These are phyloP conservation scores for Galerina sulciceps DNA, from an alignment of 768 basidiomycete species.

Conservation along the genomic window DNA sequence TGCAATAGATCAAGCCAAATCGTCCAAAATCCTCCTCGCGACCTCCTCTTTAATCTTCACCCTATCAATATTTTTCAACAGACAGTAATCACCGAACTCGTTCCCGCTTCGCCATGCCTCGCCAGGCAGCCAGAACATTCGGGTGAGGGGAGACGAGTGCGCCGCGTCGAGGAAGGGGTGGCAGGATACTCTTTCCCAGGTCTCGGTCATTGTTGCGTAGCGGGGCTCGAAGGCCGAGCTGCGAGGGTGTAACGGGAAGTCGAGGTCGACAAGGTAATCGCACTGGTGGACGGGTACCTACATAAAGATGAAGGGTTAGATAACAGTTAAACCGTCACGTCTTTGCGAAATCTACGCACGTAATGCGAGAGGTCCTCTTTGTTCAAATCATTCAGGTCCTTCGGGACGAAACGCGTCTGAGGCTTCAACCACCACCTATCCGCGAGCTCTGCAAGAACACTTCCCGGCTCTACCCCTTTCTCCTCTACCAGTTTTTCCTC, in stretches of 20 bases:
- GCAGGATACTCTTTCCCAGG: slow-evolving; percentile 87
- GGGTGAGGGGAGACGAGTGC: slow-evolving; percentile 71
- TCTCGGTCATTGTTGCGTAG: slow-evolving; percentile 63
- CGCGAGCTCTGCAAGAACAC: slow-evolving; percentile 31
- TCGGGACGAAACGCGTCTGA: slow-evolving; percentile 64
- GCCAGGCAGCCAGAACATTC: slow-evolving; percentile 83
- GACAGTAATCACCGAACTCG: slow-evolving; percentile 88
- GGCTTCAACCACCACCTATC: slow-evolving; percentile 55
- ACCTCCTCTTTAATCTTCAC: slow-evolving; percentile 41
- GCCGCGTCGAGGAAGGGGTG: slow-evolving; percentile 81
- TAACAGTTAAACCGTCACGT: background rate
- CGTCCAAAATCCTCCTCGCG: slow-evolving; percentile 8
- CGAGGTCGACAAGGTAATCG: slow-evolving; percentile 90
- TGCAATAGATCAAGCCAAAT: background rate
- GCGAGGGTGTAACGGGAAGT: slow-evolving; percentile 74
- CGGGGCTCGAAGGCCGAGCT: slow-evolving; percentile 73
- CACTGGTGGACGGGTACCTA: slow-evolving; percentile 77
- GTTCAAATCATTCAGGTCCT: slow-evolving; percentile 88
- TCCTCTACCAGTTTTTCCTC: slow-evolving; percentile 16
- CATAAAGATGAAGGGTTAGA: background rate
- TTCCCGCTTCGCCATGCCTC: slow-evolving; percentile 69
- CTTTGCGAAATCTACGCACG: slow-evolving; percentile 46
- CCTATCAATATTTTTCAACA: slow-evolving; percentile 67
- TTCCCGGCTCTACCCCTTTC: slow-evolving; percentile 24
- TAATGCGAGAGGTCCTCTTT: slow-evolving; percentile 77